Base-by-base conservation (phyloP, 2,329 filamentous ascomycete genomes). In the Mariannaea elegans region DNA sequence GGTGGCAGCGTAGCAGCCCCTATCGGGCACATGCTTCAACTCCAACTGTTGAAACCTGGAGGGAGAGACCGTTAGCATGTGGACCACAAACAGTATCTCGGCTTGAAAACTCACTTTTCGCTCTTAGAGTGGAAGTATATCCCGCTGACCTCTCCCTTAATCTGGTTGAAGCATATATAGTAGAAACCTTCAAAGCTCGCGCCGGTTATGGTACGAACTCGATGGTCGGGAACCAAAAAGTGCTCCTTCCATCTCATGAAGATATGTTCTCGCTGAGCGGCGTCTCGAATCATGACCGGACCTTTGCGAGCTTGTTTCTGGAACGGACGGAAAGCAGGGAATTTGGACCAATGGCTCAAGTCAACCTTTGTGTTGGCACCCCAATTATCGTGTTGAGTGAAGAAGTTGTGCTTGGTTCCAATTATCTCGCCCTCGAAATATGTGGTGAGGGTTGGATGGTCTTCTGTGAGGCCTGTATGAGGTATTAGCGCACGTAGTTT, bases 181-280 rank as follows among this genome's bases (percentile, higher is more conserved):
- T 98, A 99, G 75, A 99, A 99, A 0, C 95, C 95, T 73, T 99
- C 95, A 61, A 98, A 99, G 72, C 94, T 98, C 7, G 95, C 95
- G 16, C 95, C 95, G 31, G 88, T 91, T 62, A 99, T 97, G 10
- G 92, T 96, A 62, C 90, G 87, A 18, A 98, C 93, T 14, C 92
- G 87, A 75, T 99, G 95, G 72, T 99, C 94, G 2, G 95, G 95
- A 1, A 99, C 95, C 1, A 99, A 82, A 71, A 99, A 99, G 71
- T 97, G 93, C 73, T 99, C 95, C 77, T 99, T 99, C 95, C 95
- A 99, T 61, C 95, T 88, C 95, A 99, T 99, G 73, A 97, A 99
- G 29, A 99, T 89, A 74, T 96, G 89, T 68, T 97, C 94, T 64
- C 88, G 84, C 73, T 96, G 91, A 46, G 87, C 86, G 67, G 90